Percentiles rank a stretch among this genome's conserved stretches.
Evolutionary conservation across 1,284 basidiomycete species (phyloP).

Genomic region (Leccinum subrobustum): DNA sequence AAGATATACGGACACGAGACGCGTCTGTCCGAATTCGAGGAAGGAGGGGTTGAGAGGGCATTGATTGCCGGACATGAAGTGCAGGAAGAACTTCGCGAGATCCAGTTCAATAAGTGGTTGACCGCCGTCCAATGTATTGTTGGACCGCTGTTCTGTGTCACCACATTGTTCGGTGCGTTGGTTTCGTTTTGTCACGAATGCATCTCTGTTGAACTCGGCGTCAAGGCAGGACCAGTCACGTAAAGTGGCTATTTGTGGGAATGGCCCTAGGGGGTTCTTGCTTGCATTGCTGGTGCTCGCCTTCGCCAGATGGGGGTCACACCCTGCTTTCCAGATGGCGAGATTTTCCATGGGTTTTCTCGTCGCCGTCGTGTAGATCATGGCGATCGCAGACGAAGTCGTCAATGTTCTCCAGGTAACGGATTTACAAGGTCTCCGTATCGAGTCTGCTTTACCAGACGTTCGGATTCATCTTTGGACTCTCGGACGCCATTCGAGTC

Average conservation of each 20-base stretch:
- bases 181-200: constrained; percentile 1
- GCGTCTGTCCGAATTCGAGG: constrained; percentile 64
- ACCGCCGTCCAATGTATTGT: constrained; percentile 78
- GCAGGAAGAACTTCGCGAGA: constrained; percentile 59
- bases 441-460: constrained; percentile 49
- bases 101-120: constrained; percentile 78
- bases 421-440: constrained; percentile 12
- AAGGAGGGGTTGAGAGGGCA: constrained; percentile 57
- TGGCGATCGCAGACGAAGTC: constrained; percentile 93
- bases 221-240: constrained; percentile 55
- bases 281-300: constrained; percentile 55
- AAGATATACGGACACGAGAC: constrained; percentile 33
- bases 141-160: constrained; percentile 77
- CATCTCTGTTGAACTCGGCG: constrained; percentile 6
- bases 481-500: constrained; percentile 84
- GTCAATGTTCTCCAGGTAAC: constrained; percentile 80
- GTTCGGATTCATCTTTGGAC: constrained; percentile 89
- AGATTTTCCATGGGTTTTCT: constrained; percentile 88
- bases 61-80: constrained; percentile 66
- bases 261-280: constrained; percentile 55
- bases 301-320: constrained; percentile 60
- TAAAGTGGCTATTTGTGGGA: constrained; percentile 56
- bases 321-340: constrained; percentile 62
- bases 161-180: constrained; percentile 70
- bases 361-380: constrained; percentile 92